phyloP scores from a whole-genome alignment of 805 yeast species.

The Metschnikowia similis region DNA sequence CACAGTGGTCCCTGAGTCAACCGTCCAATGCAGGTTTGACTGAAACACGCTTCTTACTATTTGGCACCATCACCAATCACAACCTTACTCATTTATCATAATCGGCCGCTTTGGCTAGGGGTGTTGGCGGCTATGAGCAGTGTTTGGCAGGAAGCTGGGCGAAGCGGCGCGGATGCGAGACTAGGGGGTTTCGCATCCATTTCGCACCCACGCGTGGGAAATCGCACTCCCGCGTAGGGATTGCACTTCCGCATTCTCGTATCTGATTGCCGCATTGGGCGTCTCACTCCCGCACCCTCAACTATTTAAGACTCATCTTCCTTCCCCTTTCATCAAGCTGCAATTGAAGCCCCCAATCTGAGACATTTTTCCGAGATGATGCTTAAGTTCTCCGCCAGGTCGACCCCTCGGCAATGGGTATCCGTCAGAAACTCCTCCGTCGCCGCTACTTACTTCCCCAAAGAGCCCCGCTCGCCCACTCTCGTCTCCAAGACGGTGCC shows the following conservation, averaged over 20 bases:
- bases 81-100: too few relatives aligned
- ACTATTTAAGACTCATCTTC: not conserved
- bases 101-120: too few relatives aligned
- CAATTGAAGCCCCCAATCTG: not conserved
- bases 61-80: too few relatives aligned
- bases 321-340: not conserved
- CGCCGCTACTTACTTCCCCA: constrained; percentile 31
- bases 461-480: constrained; percentile 32
- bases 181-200: constrained; percentile 3
- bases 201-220: not conserved
- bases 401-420: not conserved
- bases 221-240: not conserved
- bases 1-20: too few relatives aligned
- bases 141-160: too few relatives aligned
- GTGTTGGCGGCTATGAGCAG: too few relatives aligned
- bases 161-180: not conserved
- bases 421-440: constrained; percentile 12
- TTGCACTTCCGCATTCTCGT: constrained; percentile 4
- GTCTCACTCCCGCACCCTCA: not conserved
- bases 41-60: too few relatives aligned
- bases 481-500: constrained; percentile 30
- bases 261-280: not conserved
- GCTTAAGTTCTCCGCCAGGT: not conserved
- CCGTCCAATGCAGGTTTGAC: too few relatives aligned
- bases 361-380: not conserved